Percentiles rank a stretch among this genome's conserved stretches.
Evolutionary conservation across 495 filamentous ascomycete species (phyloP).

Genomic region (Xylaria bambusicola): DNA sequence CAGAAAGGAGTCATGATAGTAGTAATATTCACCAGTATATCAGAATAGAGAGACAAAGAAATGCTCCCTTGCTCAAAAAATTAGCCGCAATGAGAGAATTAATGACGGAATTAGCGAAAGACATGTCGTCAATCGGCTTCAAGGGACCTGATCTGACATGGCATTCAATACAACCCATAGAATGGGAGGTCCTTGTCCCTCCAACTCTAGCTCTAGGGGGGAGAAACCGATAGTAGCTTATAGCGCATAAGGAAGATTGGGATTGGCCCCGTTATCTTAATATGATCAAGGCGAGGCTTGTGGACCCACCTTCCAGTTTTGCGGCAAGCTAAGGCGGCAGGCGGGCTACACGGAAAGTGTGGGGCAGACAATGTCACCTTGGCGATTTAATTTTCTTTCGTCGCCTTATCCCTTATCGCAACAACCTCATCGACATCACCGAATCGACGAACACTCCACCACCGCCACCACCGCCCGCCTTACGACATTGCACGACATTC

Average conservation of each 20-base stretch:
- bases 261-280: neutral
- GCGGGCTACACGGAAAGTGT: neutral
- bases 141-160: too few relatives aligned
- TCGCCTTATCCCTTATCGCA: slow-evolving; percentile 12
- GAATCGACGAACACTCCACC: neutral
- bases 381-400: slow-evolving; percentile 21
- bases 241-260: neutral
- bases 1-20: too few relatives aligned
- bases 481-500: neutral
- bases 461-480: neutral
- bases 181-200: too few relatives aligned
- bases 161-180: too few relatives aligned
- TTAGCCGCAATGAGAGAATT: slow-evolving; percentile 10
- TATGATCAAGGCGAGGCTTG: neutral
- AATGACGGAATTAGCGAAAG: slow-evolving; percentile 16
- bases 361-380: neutral
- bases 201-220: too few relatives aligned
- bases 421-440: neutral
- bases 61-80: neutral
- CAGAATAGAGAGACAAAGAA: neutral
- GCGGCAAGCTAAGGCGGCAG: neutral
- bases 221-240: slow-evolving; percentile 3
- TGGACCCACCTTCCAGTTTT: too few relatives aligned
- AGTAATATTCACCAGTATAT: too few relatives aligned
- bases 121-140: slow-evolving; percentile 17